Evolutionary conservation across 2,329 filamentous ascomycete species (phyloP).

Genomic region (Monilinia vaccinii-corymbosi): DNA sequence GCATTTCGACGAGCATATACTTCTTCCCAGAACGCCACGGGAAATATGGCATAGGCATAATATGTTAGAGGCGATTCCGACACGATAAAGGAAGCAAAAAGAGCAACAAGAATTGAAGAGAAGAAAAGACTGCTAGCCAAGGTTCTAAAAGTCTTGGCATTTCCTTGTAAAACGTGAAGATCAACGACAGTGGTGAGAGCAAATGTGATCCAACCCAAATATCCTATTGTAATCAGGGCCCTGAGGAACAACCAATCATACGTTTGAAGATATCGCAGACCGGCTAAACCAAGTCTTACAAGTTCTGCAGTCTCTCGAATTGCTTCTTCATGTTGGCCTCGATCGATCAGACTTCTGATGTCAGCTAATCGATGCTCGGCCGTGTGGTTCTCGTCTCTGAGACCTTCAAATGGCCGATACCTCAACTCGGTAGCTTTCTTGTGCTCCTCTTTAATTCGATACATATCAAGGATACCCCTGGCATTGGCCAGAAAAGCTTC

Average conservation of each 20-base stretch:
- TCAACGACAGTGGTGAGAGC: conserved; percentile 83
- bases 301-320: conserved; percentile 71
- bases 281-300: conserved; percentile 68
- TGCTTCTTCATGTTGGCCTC: conserved; percentile 60
- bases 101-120: conserved; percentile 60
- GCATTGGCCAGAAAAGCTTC: conserved; percentile 78
- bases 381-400: conserved; percentile 58
- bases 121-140: conserved; percentile 54
- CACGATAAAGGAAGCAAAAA: conserved; percentile 72
- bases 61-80: conserved; percentile 77
- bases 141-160: conserved; percentile 54
- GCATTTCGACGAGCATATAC: conserved; percentile 71
- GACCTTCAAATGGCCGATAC: conserved; percentile 65
- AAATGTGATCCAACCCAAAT: conserved; percentile 92
- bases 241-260: conserved; percentile 97
- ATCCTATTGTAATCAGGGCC: conserved; percentile 79
- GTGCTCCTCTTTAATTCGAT: conserved; percentile 80
- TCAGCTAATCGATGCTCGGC: conserved; percentile 57
- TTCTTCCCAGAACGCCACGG: conserved; percentile 93
- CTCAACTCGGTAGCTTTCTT: conserved; percentile 69
- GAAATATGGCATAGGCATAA: conserved; percentile 87
- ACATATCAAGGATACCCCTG: conserved; percentile 86
- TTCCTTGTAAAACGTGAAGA: conserved; percentile 71
- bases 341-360: conserved; percentile 60
- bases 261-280: conserved; percentile 87